A percentile compares a stretch with the other conserved stretches of the same genome.
Conservation (phyloP, 352 stramenopile species). For the Globisporangium irregulare region DNA sequence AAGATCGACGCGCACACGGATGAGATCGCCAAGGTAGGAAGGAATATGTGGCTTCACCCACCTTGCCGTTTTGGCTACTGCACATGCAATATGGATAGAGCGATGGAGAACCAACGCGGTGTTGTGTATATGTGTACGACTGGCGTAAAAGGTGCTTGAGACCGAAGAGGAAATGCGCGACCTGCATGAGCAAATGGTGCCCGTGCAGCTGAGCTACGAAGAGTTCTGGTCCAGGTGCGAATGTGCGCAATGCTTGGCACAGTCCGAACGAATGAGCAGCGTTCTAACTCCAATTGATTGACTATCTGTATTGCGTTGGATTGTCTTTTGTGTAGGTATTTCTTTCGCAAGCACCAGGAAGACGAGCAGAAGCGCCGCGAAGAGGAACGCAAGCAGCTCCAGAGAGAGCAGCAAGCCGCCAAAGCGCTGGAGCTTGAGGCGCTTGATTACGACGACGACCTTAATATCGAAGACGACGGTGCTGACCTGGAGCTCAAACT, state of each 20-base stretch:
- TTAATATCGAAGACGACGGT: neutral
- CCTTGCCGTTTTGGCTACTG: neutral
- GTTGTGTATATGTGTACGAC: neutral
- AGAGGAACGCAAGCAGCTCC: slow-evolving; percentile 21
- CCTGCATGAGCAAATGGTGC: slow-evolving; percentile 71
- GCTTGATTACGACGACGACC: slow-evolving; percentile 31
- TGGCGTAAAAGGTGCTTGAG: slow-evolving; percentile 34
- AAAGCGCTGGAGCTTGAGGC: slow-evolving; percentile 19
- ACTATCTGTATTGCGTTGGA: neutral
- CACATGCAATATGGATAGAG: neutral
- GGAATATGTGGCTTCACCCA: neutral
- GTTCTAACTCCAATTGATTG: neutral
- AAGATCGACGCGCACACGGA: slow-evolving; percentile 62
- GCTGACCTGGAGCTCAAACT: neutral
- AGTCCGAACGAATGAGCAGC: neutral
- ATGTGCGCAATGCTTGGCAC: neutral
- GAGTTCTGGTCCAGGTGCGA: slow-evolving; percentile 80
- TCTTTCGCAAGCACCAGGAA: slow-evolving; percentile 64
- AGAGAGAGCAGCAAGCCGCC: slow-evolving; percentile 32
- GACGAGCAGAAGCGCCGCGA: slow-evolving; percentile 32
- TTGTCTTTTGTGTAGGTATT: slow-evolving; percentile 33
- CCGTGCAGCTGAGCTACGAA: slow-evolving; percentile 70
- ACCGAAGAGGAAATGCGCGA: slow-evolving; percentile 47
- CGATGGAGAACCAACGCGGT: neutral
- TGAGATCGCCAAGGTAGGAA: slow-evolving; percentile 52